Percentiles rank a stretch among this genome's conserved stretches.
These are phyloP conservation scores for Trichoderma sp. DNA, from an alignment of 2,329 filamentous ascomycete genomes.

Conservation along the genomic window DNA sequence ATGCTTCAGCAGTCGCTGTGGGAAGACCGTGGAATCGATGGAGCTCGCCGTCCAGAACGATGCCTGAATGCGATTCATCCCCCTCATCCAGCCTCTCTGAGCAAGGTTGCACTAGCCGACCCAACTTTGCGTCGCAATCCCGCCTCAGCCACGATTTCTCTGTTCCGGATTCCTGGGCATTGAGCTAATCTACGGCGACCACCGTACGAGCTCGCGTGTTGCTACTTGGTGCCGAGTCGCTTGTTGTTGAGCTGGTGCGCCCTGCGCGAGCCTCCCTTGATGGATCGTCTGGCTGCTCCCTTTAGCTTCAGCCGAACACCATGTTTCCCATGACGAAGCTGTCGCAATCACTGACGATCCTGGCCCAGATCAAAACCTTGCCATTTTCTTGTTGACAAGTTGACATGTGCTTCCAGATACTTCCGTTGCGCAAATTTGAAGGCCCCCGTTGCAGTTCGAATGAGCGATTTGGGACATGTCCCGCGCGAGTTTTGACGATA, in stretches of 20 bases:
- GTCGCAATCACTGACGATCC: neutral
- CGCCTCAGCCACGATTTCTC: constrained; percentile 6
- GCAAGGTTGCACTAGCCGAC: constrained; percentile 1
- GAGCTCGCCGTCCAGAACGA: neutral
- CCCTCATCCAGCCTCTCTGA: constrained; percentile 8
- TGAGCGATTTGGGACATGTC: neutral
- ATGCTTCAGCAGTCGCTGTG: neutral
- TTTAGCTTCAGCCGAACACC: neutral
- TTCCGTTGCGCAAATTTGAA: neutral
- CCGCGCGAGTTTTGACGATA: neutral
- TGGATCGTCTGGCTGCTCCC: neutral
- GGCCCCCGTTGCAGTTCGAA: neutral
- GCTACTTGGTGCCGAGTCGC: neutral
- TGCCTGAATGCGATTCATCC: neutral
- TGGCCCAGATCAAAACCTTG: neutral
- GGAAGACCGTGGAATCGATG: neutral
- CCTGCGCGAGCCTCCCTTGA: neutral
- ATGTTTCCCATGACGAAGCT: neutral
- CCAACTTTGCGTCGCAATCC: constrained; percentile 2
- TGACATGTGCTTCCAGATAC: neutral
- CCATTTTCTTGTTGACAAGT: neutral
- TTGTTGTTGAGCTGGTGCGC: neutral
- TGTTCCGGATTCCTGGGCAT: neutral
- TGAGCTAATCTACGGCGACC: neutral
- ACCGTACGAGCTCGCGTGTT: neutral